Evolutionary conservation across 2,329 filamentous ascomycete genomes (phyloP).

Genomic region (Pestalotiopsis sp.): DNA sequence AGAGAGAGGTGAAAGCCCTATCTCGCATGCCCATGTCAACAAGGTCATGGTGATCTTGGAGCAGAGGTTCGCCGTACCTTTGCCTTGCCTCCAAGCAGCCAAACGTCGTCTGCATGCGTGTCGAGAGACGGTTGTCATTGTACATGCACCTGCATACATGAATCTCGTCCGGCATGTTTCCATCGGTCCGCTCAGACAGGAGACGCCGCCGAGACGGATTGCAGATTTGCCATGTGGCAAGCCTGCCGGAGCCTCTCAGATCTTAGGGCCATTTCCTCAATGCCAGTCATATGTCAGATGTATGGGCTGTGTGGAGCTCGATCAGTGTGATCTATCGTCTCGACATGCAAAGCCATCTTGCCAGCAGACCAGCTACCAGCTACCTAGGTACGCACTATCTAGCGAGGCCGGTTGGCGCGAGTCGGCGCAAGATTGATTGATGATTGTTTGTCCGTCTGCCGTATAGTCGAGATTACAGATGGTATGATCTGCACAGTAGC

Average conservation of each 20-base stretch:
- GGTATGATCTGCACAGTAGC: neutral
- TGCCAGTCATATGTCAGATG: neutral
- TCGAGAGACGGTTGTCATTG: neutral
- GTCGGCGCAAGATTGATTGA: neutral
- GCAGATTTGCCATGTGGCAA: conserved; percentile 11
- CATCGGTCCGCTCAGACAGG: neutral
- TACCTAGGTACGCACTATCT: too few relatives aligned
- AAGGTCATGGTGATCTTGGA: neutral
- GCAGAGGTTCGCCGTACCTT: neutral
- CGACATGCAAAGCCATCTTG: neutral
- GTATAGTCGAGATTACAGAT: neutral
- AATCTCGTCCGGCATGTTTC: neutral
- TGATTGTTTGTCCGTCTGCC: neutral
- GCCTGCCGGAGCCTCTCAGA: neutral
- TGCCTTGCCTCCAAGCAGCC: neutral
- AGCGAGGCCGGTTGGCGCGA: neutral
- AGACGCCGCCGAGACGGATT: neutral
- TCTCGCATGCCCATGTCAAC: neutral
- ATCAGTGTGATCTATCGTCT: neutral
- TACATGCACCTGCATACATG: neutral
- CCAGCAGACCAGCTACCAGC: neutral
- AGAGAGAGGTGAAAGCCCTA: neutral
- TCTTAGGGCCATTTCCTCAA: neutral
- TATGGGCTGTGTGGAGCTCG: neutral
- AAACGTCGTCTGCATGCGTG: neutral